Evolutionary conservation across 495 filamentous ascomycete species (phyloP).

Genomic region (Tuber umbilicatum): DNA sequence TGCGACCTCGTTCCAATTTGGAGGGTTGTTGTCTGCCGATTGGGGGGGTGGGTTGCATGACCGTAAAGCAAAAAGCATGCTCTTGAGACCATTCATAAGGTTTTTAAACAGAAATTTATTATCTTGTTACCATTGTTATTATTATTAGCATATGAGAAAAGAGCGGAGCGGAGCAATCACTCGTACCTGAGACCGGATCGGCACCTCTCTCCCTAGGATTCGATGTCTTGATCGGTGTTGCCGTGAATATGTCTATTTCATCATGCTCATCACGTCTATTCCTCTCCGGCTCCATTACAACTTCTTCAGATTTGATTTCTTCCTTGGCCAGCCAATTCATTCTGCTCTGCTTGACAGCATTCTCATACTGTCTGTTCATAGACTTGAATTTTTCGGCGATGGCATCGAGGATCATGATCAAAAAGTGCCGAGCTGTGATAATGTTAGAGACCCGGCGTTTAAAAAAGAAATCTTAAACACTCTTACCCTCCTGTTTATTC

Average conservation of each 20-base stretch:
- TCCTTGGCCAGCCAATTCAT: slow-evolving; percentile 58
- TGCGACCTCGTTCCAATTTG: slow-evolving; percentile 87
- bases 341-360: slow-evolving; percentile 85
- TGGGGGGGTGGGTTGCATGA: slow-evolving; percentile 83
- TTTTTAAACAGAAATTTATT: slow-evolving; percentile 99
- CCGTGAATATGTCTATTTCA: slow-evolving; percentile 93
- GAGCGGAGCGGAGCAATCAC: not conserved
- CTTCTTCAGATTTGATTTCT: slow-evolving; percentile 68
- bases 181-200: slow-evolving; percentile 68
- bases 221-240: slow-evolving; percentile 90
- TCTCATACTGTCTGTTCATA: slow-evolving; percentile 93
- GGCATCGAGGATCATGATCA: slow-evolving; percentile 95
- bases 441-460: slow-evolving; percentile 3
- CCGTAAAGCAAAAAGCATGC: slow-evolving; percentile 90
- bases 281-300: slow-evolving; percentile 68
- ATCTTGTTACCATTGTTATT: slow-evolving; percentile 47
- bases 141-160: slow-evolving; percentile 14
- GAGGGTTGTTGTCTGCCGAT: slow-evolving; percentile 58
- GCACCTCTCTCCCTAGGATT: slow-evolving; percentile 84
- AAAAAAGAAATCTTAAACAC: not conserved
- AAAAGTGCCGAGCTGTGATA: slow-evolving; percentile 67
- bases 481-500: slow-evolving; percentile 66
- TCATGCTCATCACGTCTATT: slow-evolving; percentile 63
- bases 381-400: slow-evolving; percentile 97
- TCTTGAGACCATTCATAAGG: slow-evolving; percentile 93